Percentiles rank a stretch among this genome's conserved stretches.
These are phyloP conservation scores for Leccinum subtestaceum DNA, from an alignment of 768 basidiomycete species.

Conservation along the genomic window DNA sequence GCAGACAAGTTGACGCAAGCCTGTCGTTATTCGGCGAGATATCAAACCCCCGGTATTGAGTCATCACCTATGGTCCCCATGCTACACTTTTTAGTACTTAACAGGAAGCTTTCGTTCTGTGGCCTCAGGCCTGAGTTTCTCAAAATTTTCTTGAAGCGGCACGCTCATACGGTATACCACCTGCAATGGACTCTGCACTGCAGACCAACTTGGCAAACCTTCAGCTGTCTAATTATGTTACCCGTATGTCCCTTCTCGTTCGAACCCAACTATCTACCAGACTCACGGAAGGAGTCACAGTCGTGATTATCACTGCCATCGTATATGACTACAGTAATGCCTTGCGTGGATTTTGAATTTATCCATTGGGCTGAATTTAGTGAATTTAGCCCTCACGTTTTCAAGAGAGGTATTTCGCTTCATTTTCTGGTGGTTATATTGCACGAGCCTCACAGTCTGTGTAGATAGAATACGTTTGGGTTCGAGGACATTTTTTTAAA, in stretches of 20 bases:
- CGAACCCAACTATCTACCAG: background rate
- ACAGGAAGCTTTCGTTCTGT: background rate
- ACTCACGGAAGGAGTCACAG: background rate
- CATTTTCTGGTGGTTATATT: background rate
- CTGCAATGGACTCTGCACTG: background rate
- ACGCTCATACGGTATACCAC: background rate
- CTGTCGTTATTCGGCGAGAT: too few relatives aligned
- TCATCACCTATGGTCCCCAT: too few relatives aligned
- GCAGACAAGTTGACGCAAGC: too few relatives aligned
- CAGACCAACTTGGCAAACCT: background rate
- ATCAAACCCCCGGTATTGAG: too few relatives aligned
- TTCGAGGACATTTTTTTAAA: background rate
- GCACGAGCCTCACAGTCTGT: background rate
- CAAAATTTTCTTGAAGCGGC: background rate
- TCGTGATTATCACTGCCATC: background rate
- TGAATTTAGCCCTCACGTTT: constrained; percentile 8
- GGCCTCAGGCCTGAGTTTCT: background rate
- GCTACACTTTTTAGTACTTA: background rate
- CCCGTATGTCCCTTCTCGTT: background rate
- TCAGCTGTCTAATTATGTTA: background rate
- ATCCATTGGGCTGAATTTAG: background rate
- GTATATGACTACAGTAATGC: background rate
- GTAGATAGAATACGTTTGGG: constrained; percentile 17
- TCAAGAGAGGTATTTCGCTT: constrained; percentile 6
- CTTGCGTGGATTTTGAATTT: background rate